A percentile compares a stretch with the other conserved stretches of the same genome.
Evolutionary conservation across 495 filamentous ascomycete species (phyloP).

Genomic region (Penicillium parvum): DNA sequence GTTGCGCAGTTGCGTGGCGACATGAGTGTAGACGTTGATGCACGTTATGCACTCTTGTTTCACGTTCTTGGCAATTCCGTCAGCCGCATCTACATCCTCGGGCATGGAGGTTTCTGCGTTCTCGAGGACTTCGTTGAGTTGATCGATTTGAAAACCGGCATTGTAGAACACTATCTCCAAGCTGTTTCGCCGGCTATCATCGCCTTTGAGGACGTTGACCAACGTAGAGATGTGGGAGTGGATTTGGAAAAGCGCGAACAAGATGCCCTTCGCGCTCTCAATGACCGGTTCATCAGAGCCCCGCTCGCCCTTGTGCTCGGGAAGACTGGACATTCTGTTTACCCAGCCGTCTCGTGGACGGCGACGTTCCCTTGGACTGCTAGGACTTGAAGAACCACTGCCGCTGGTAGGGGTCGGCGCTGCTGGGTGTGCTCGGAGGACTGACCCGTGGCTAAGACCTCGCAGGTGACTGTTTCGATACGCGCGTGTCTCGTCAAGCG

Average conservation of each 20-base stretch:
- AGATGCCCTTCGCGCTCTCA: conserved; percentile 78
- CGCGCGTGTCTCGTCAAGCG: conserved; percentile 66
- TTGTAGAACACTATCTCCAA: conserved; percentile 76
- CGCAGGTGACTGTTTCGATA: conserved; percentile 77
- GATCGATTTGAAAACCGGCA: conserved; percentile 68
- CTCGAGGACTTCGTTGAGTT: conserved; percentile 68
- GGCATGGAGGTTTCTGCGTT: conserved; percentile 49
- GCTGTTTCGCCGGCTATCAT: conserved; percentile 61
- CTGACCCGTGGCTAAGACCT: conserved; percentile 75
- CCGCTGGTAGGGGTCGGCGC: conserved; percentile 33
- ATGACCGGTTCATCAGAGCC: conserved; percentile 59
- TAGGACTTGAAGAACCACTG: conserved; percentile 56
- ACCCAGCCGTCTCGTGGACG: conserved; percentile 55
- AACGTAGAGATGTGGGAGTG: conserved; percentile 71
- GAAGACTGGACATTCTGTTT: conserved; percentile 75
- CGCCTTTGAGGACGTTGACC: conserved; percentile 64
- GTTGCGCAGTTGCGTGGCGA: conserved; percentile 64
- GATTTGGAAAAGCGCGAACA: conserved; percentile 79
- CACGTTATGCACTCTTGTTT: conserved; percentile 67
- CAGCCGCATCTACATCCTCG: conserved; percentile 39
- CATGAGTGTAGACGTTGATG: conserved; percentile 70
- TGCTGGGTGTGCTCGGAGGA: conserved; percentile 54
- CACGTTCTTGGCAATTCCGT: conserved; percentile 48
- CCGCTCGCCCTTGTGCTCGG: conserved; percentile 68
- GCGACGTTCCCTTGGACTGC: conserved; percentile 49